Conservation (phyloP, 169 alveolate genomes). For the Plasmodium fragile region DNA sequence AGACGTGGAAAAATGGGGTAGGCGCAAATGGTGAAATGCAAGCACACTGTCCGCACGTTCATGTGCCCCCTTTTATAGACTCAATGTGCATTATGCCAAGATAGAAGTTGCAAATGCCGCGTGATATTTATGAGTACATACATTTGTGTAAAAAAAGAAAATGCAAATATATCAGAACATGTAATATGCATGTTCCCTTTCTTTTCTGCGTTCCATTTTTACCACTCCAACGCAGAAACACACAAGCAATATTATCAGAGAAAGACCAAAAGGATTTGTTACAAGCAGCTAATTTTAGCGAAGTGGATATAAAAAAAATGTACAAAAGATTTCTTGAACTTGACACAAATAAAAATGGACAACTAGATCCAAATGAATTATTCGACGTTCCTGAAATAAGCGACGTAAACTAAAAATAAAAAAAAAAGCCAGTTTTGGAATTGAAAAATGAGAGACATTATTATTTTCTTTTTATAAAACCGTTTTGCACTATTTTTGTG, state of each 20-base stretch:
- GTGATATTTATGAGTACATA: neutral
- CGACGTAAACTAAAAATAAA: slow-evolving; percentile 78
- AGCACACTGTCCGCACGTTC: neutral
- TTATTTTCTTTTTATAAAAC: slow-evolving; percentile 1
- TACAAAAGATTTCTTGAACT: slow-evolving; percentile 93
- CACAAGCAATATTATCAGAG: slow-evolving; percentile 71
- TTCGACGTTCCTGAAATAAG: slow-evolving; percentile 96
- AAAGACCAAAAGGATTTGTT: slow-evolving; percentile 87
- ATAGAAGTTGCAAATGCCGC: neutral
- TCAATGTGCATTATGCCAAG: neutral
- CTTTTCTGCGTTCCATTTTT: neutral
- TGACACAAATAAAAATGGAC: slow-evolving; percentile 94
- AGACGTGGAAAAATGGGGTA: neutral
- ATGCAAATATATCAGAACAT: neutral
- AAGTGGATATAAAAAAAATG: slow-evolving; percentile 93
- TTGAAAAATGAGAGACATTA: neutral
- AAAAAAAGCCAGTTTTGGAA: neutral
- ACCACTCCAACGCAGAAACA: slow-evolving; percentile 43
- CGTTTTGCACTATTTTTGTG: neutral
- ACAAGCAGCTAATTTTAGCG: slow-evolving; percentile 92
- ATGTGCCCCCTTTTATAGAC: neutral
- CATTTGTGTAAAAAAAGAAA: neutral
- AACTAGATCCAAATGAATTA: slow-evolving; percentile 96
- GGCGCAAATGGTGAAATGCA: neutral
- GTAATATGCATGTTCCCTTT: neutral